Conservation (phyloP, 108 stramenopile genomes). For the Nannochloropsis oceanica region DNA sequence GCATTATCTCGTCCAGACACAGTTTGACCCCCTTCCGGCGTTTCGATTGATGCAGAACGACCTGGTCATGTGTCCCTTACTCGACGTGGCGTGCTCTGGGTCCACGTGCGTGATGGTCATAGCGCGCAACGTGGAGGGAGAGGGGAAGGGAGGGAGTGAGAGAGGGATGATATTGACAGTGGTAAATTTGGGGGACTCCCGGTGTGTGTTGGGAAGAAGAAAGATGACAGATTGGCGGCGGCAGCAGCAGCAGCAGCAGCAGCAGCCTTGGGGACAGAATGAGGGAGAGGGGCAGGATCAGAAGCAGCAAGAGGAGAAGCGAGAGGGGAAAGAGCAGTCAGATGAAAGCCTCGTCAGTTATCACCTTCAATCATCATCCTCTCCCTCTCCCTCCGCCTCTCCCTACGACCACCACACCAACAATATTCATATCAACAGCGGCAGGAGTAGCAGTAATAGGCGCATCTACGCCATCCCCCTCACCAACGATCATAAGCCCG, state of each 20-base stretch:
- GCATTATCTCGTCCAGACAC: not conserved
- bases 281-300: not conserved
- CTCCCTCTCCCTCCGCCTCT: not conserved
- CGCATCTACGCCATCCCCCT: conserved; percentile 15
- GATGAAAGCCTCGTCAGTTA: not conserved
- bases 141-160: not conserved
- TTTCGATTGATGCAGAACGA: conserved; percentile 14
- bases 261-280: not conserved
- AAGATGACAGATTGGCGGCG: not conserved
- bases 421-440: not conserved
- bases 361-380: not conserved
- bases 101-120: conserved; percentile 27
- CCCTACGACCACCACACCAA: not conserved
- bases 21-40: not conserved
- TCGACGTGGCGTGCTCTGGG: conserved; percentile 30
- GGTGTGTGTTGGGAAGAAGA: conserved; percentile 21
- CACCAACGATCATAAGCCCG: conserved; percentile 38
- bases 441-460: not conserved
- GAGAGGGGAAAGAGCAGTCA: not conserved
- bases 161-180: not conserved
- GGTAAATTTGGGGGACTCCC: conserved; percentile 30
- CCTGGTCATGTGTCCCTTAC: not conserved
- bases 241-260: not conserved
- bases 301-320: not conserved
- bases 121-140: not conserved